These are phyloP conservation scores for Saccharomyces hybrid DNA, from an alignment of 1,139 yeast species.

Conservation along the genomic window DNA sequence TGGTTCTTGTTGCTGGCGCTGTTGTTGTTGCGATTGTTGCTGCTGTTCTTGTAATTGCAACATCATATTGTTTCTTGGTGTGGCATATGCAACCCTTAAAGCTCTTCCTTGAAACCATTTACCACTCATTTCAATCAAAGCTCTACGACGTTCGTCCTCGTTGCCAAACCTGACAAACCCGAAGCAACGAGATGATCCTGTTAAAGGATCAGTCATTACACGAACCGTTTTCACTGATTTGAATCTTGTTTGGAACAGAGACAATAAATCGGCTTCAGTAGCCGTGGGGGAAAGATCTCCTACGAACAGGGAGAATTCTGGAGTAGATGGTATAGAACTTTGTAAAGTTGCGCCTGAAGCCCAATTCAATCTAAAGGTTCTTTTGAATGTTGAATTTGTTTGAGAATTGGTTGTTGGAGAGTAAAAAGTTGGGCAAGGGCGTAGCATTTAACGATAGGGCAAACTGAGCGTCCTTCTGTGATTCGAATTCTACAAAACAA, in stretches of 20 bases:
- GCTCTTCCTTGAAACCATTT: constrained; percentile 64
- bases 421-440: constrained; percentile 52
- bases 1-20: constrained; percentile 7
- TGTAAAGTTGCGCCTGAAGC: constrained; percentile 63
- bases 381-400: constrained; percentile 27
- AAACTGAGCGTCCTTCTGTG: constrained; percentile 56
- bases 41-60: constrained; percentile 12
- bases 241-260: constrained; percentile 61
- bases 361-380: constrained; percentile 71
- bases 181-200: constrained; percentile 75
- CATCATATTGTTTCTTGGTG: constrained; percentile 44
- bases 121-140: constrained; percentile 79
- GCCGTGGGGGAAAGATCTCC: constrained; percentile 78
- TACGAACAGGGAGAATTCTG: constrained; percentile 70
- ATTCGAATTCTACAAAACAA: constrained; percentile 77
- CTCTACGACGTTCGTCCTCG: constrained; percentile 66
- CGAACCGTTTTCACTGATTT: constrained; percentile 77
- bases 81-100: constrained; percentile 67
- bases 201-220: constrained; percentile 73
- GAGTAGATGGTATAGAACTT: constrained; percentile 27
- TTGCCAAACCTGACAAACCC: constrained; percentile 82
- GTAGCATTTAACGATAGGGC: constrained; percentile 68
- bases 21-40: constrained; percentile 13
- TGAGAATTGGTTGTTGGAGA: constrained; percentile 23
- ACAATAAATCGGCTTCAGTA: constrained; percentile 61